These are phyloP conservation scores for Reutealis trisperma DNA, from an alignment of 345 rosid genomes.

Conservation along the genomic window DNA sequence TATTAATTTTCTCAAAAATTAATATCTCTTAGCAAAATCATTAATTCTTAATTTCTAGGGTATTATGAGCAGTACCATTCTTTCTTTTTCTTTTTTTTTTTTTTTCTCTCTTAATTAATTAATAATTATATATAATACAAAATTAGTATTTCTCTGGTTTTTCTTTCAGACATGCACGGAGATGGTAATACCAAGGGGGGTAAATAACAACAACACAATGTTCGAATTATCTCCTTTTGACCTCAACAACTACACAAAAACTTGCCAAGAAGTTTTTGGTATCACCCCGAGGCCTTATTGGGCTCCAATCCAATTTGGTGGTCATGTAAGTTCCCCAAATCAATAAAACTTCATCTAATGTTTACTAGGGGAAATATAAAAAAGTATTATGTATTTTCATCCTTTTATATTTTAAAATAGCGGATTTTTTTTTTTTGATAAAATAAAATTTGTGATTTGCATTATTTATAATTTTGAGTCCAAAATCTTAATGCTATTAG, in stretches of 20 bases:
- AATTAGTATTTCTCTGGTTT: not conserved
- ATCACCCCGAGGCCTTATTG: constrained; percentile 18
- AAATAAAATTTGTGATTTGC: too few species aligned
- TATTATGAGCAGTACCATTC: too few species aligned
- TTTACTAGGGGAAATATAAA: too few species aligned
- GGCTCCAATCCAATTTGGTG: constrained; percentile 18
- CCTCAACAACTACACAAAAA: not conserved
- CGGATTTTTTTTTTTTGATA: too few species aligned
- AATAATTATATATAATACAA: not conserved
- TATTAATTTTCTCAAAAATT: too few species aligned
- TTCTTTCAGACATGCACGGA: not conserved
- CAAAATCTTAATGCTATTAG: too few species aligned
- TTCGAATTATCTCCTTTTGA: constrained; percentile 14
- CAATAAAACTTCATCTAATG: too few species aligned
- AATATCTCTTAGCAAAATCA: too few species aligned
- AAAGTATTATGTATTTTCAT: too few species aligned
- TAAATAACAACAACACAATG: constrained; percentile 10
- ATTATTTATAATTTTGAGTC: too few species aligned
- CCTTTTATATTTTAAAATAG: too few species aligned
- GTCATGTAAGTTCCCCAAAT: constrained; percentile 4
- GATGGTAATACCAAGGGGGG: not conserved
- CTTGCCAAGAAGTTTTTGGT: not conserved
- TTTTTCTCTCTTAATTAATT: not conserved
- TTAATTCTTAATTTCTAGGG: too few species aligned
- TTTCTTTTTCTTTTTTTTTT: not conserved